phyloP scores from a whole-genome alignment of 257 asterid species.

The Perilla frutescens region DNA sequence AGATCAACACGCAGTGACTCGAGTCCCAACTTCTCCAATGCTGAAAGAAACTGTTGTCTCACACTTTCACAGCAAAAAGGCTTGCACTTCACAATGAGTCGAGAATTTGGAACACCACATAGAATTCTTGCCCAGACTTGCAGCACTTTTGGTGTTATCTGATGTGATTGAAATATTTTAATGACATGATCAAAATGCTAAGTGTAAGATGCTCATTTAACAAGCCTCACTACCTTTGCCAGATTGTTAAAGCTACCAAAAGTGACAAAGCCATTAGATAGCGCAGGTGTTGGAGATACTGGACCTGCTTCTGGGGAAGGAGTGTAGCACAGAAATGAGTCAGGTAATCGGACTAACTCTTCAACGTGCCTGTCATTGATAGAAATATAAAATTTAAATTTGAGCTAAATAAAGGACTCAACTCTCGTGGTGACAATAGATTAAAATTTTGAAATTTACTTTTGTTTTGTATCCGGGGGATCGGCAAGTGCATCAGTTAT shows the following conservation, averaged over 20 bases:
- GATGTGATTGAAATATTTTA: conserved; percentile 33
- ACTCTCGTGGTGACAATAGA: conserved; percentile 10
- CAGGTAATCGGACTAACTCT: conserved; percentile 86
- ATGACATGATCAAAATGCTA: conserved; percentile 13
- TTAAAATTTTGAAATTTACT: conserved; percentile 46
- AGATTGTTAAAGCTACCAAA: conserved; percentile 99
- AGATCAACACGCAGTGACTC: conserved; percentile 96
- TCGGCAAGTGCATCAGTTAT: conserved; percentile 90
- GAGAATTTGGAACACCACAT: conserved; percentile 91
- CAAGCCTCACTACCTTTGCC: conserved; percentile 74
- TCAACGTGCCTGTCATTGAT: conserved; percentile 83
- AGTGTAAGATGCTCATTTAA: conserved; percentile 6
- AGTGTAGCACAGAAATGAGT: conserved; percentile 92
- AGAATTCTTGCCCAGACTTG: conserved; percentile 98
- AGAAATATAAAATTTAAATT: conserved; percentile 32
- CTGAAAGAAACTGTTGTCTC: conserved; percentile 78
- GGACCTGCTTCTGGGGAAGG: conserved; percentile 99
- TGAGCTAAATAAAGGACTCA: conserved; percentile 27
- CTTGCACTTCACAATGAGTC: conserved; percentile 96
- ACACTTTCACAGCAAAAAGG: conserved; percentile 95
- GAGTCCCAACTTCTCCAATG: conserved; percentile 93
- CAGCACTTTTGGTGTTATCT: conserved; percentile 97
- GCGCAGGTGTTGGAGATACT: conserved; percentile 82
- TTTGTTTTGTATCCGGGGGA: conserved; percentile 80
- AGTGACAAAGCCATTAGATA: conserved; percentile 89